A percentile compares a stretch with the other conserved stretches of the same genome.
Conservation (phyloP, 2,329 filamentous ascomycete genomes). For the Microsporum canis region DNA sequence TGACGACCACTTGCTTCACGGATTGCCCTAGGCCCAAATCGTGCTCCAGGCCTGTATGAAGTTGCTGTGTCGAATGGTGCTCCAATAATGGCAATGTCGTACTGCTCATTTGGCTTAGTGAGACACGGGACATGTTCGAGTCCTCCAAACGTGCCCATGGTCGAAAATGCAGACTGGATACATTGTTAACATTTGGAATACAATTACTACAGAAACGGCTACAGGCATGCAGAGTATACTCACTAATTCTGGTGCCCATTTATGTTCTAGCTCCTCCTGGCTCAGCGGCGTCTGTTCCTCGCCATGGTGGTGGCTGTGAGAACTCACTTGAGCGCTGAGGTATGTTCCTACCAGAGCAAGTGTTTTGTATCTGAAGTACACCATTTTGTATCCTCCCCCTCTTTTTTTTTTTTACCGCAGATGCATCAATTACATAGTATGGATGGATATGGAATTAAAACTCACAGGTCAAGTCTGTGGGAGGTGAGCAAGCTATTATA, state of each 20-base stretch:
- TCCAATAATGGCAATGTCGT: constrained; percentile 62
- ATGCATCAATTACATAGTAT: not conserved
- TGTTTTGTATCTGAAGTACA: not conserved
- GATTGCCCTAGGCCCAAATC: constrained; percentile 81
- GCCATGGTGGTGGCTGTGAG: not conserved
- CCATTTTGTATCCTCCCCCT: not conserved
- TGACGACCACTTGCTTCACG: constrained; percentile 73
- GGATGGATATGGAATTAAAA: not conserved
- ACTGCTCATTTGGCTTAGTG: constrained; percentile 50
- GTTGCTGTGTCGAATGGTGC: constrained; percentile 65
- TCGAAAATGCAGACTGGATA: constrained; percentile 53
- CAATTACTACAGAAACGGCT: not conserved
- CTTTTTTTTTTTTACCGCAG: not conserved
- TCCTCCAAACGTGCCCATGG: constrained; percentile 66
- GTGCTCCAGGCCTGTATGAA: constrained; percentile 57
- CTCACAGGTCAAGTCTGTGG: not conserved
- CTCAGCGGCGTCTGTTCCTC: not conserved
- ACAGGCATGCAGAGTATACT: not conserved
- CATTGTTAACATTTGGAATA: not conserved
- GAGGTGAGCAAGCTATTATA: not conserved
- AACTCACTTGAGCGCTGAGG: not conserved
- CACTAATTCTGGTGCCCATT: not conserved
- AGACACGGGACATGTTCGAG: constrained; percentile 58
- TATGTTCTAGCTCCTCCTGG: not conserved
- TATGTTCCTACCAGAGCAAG: not conserved